Evolutionary conservation across 2,329 filamentous ascomycete genomes (phyloP), one percentile per base, ranked within the genome.

Genomic region (Cercospora brassicicola): DNA sequence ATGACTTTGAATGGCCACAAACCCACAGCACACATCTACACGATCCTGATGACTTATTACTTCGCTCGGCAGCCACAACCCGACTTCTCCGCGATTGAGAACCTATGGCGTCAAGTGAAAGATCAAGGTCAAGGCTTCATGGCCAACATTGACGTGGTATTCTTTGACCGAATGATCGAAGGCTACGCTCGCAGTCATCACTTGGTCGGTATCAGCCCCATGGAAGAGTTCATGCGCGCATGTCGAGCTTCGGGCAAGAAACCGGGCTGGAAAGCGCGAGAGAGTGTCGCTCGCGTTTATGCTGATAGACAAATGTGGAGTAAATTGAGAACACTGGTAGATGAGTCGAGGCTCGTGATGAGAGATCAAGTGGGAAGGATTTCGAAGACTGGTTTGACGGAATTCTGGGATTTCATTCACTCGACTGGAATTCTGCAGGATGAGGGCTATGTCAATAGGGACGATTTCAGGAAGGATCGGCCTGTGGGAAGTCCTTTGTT

Each of bases 141-240:
- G 68, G 26, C 69, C 61, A 15, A 57, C 2, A 66, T 79, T 15
- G 86, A 91, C 75, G 82, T 84, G 67, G 79, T 86, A 26, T 88
- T 93, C 73, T 93, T 89, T 84, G 90, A 92, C 78, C 85, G 89
- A 63, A 83, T 90, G 69, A 85, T 93, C 70, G 86, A 88, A 75
- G 90, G 89, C 1, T 92, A 90, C 76, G 86, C 89, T 7, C 72
- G 78, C 11, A 66, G 75, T 51, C 76, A 78, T 59, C 66, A 67
- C 45, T 78, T 81, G 9, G 85, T 86, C 56, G 83, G 89, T 67
- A 79, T 84, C 0, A 77, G 77, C 36, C 81, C 78, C 55, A 81
- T 82, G 78, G 79, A 84, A 74, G 74, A 73, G 5, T 80, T 83
- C 55, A 74, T 84, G 31, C 73, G 57, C 55, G 75, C 75, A 31